A percentile compares a stretch with the other conserved stretches of the same genome.
These are phyloP conservation scores for Stachybotrys chlorohalonatus DNA, from an alignment of 2,329 filamentous ascomycete genomes.

Conservation along the genomic window DNA sequence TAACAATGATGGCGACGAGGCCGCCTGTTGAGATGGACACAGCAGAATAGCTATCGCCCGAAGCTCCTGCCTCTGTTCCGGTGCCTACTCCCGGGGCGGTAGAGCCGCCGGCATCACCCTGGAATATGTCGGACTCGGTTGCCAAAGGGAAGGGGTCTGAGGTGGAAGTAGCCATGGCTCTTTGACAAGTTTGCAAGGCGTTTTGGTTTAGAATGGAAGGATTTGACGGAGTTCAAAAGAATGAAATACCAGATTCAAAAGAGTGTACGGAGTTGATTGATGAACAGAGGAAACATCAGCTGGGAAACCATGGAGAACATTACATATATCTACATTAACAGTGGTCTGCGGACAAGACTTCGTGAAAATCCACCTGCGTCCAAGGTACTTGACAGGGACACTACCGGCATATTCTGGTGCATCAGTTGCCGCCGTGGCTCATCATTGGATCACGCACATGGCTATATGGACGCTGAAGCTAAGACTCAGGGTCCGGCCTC, in stretches of 20 bases:
- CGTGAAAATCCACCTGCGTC: no score
- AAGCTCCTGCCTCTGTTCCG: conserved; percentile 53
- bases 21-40: conserved; percentile 59
- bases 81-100: conserved; percentile 26
- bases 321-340: background rate
- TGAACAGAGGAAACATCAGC: background rate
- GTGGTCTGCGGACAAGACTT: no score
- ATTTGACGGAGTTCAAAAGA: background rate
- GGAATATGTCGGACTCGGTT: conserved; percentile 26
- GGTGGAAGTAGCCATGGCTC: conserved; percentile 30
- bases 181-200: background rate
- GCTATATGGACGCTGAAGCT: background rate
- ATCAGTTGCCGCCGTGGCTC: background rate
- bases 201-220: conserved; percentile 2
- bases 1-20: conserved; percentile 64
- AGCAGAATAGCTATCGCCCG: conserved; percentile 50
- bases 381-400: background rate
- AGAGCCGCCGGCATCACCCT: conserved; percentile 21
- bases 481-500: background rate
- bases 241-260: background rate
- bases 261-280: background rate
- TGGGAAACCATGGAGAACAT: background rate
- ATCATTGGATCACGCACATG: background rate
- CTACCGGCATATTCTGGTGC: background rate
- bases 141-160: conserved; percentile 31